These are phyloP conservation scores for Rosa persica DNA, from an alignment of 306 rosid species.

Conservation along the genomic window DNA sequence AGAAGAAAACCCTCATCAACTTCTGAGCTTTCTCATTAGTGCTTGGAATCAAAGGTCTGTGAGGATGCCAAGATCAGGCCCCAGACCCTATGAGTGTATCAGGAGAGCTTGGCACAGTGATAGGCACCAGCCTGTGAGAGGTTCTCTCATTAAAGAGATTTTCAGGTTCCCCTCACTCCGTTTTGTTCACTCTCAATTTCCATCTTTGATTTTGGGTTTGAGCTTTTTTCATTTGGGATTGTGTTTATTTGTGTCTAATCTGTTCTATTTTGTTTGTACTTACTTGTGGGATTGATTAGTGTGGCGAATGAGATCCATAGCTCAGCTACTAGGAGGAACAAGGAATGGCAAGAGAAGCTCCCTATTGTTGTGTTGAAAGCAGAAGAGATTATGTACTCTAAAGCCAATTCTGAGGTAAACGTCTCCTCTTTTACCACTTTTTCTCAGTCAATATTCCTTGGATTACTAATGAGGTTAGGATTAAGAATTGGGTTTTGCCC, in stretches of 20 bases:
- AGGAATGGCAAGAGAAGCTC: conserved; percentile 82
- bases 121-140: conserved; percentile 76
- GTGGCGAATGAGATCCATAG: conserved; percentile 63
- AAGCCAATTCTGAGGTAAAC: conserved; percentile 76
- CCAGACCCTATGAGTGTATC: conserved; percentile 73
- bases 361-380: conserved; percentile 74
- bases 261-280: not conserved
- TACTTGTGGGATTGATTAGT: conserved; percentile 31
- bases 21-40: not conserved
- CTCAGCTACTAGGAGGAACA: conserved; percentile 62
- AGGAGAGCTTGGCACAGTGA: conserved; percentile 88
- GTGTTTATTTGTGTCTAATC: conserved; percentile 4
- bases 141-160: conserved; percentile 77
- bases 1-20: not conserved
- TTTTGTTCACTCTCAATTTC: not conserved
- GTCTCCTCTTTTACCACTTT: not conserved
- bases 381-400: conserved; percentile 78
- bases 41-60: not conserved
- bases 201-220: not conserved
- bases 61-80: conserved; percentile 73
- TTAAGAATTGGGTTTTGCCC: not conserved
- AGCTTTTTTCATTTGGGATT: not conserved
- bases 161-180: conserved; percentile 49
- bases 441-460: not conserved
- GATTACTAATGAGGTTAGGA: not conserved